Evolutionary conservation across 306 rosid genomes (phyloP).

Genomic region (Vigna hirtella): DNA sequence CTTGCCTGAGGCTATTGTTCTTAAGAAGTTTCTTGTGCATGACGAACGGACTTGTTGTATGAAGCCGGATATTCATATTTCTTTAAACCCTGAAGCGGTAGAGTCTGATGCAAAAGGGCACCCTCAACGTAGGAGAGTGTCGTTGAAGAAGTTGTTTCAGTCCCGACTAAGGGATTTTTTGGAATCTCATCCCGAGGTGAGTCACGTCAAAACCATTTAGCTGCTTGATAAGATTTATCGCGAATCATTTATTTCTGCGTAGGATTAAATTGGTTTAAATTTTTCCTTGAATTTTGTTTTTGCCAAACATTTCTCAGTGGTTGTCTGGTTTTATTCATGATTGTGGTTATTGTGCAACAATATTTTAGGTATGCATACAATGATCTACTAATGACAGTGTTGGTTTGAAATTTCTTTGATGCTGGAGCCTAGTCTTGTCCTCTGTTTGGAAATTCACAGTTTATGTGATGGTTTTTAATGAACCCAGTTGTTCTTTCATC

Average conservation of each 20-base stretch:
- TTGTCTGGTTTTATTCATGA: neutral
- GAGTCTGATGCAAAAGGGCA: constrained; percentile 45
- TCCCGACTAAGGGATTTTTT: constrained; percentile 53
- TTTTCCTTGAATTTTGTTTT: neutral
- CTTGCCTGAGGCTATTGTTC: constrained; percentile 71
- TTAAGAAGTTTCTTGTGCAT: constrained; percentile 54
- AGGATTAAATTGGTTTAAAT: neutral
- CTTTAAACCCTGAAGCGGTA: constrained; percentile 48
- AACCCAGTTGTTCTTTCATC: neutral
- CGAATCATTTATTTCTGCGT: neutral
- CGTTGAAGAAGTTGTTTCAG: constrained; percentile 59
- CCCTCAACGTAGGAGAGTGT: constrained; percentile 46
- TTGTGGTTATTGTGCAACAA: neutral
- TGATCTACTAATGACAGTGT: neutral
- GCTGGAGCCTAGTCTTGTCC: neutral
- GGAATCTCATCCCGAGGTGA: constrained; percentile 73
- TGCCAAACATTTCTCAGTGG: neutral
- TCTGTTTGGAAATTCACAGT: neutral
- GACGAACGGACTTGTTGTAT: constrained; percentile 70
- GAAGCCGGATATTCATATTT: constrained; percentile 77
- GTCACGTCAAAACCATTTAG: neutral
- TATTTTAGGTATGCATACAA: neutral
- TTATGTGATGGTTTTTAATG: neutral
- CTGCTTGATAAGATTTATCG: neutral
- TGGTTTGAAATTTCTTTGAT: neutral